Conservation (phyloP, 192 early-diverging fungal species). For the Blastocladiella britannica region DNA sequence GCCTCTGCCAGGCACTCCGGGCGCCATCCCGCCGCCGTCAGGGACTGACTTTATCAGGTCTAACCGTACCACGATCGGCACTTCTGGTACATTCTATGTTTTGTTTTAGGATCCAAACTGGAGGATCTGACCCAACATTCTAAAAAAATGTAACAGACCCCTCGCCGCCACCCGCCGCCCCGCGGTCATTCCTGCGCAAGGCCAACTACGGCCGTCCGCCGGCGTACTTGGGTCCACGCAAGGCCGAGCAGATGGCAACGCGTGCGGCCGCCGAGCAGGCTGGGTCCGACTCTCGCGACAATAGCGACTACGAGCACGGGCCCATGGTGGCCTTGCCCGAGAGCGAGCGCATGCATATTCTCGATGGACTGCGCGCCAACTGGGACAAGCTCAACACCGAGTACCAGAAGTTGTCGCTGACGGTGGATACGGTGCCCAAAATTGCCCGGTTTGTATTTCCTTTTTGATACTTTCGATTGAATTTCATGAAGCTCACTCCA, state of each 20-base stretch:
- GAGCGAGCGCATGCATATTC: slow-evolving; percentile 21
- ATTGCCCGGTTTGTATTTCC: slow-evolving; percentile 22
- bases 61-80: slow-evolving; percentile 33
- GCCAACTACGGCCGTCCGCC: slow-evolving; percentile 28
- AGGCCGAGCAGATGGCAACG: slow-evolving; percentile 1
- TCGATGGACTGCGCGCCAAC: slow-evolving; percentile 26
- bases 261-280: slow-evolving; percentile 11
- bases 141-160: too few relatives aligned
- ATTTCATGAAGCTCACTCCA: neutral
- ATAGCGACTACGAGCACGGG: slow-evolving; percentile 1
- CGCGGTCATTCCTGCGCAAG: slow-evolving; percentile 5
- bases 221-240: slow-evolving; percentile 14
- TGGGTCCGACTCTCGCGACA: slow-evolving; percentile 3
- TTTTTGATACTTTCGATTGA: slow-evolving; percentile 1
- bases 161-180: neutral
- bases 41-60: slow-evolving; percentile 27
- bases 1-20: slow-evolving; percentile 17
- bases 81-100: slow-evolving; percentile 16
- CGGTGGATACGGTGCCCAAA: slow-evolving; percentile 37
- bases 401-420: slow-evolving; percentile 32
- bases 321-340: slow-evolving; percentile 18
- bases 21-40: slow-evolving; percentile 8
- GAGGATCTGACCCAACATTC: too few relatives aligned
- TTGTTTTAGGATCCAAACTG: too few relatives aligned
- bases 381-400: slow-evolving; percentile 30